Conservation (phyloP, 257 asterid species). For the Solanum rostratum region DNA sequence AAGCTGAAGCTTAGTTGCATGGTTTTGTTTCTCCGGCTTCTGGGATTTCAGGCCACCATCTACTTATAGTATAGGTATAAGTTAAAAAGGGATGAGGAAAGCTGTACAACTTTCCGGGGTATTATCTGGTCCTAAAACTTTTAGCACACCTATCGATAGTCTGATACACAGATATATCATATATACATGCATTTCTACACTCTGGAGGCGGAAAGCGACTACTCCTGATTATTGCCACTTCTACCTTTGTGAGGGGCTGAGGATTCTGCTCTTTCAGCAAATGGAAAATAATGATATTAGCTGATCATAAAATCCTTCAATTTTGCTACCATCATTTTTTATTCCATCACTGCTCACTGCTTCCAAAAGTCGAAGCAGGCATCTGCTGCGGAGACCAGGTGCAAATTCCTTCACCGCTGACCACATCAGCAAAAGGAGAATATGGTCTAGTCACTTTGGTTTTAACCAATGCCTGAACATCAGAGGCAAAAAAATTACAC, state of each 20-base stretch:
- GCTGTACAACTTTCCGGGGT: not conserved
- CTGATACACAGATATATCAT: not conserved
- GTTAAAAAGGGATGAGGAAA: not conserved
- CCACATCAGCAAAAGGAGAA: conserved; percentile 50
- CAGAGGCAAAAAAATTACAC: not conserved
- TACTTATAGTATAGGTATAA: not conserved
- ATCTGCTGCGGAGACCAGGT: conserved; percentile 60
- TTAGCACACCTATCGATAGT: not conserved
- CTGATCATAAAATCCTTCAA: not conserved
- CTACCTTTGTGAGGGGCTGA: not conserved
- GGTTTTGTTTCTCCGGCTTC: not conserved
- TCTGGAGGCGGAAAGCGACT: not conserved
- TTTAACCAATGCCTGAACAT: conserved; percentile 46
- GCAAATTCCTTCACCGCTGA: conserved; percentile 18
- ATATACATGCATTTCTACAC: not conserved
- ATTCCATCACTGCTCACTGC: conserved; percentile 38
- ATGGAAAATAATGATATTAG: not conserved
- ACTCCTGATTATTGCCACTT: not conserved
- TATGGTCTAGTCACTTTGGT: conserved; percentile 80
- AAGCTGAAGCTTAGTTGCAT: not conserved
- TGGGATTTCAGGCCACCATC: not conserved
- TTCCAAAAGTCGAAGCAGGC: conserved; percentile 80
- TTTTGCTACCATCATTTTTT: not conserved
- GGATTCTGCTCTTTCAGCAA: not conserved
- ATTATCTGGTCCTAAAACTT: not conserved